Percentiles rank a stretch among this genome's conserved stretches.
These are phyloP conservation scores for Collybia mongolica DNA, from an alignment of 768 basidiomycete genomes.

Conservation along the genomic window DNA sequence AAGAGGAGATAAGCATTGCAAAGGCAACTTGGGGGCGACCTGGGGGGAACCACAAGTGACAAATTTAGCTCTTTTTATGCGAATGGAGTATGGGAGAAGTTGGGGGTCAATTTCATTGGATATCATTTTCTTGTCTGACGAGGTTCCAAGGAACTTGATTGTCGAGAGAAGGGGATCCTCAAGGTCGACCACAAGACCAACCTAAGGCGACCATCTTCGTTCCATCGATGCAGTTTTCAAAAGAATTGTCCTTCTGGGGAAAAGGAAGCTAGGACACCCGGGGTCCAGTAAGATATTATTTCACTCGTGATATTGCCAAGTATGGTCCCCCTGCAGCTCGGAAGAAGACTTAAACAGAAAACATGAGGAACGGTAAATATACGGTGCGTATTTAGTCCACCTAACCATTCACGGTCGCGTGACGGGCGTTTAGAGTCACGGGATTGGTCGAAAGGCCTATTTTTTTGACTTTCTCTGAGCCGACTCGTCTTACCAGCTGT, in stretches of 20 bases:
- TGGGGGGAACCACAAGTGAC: neutral
- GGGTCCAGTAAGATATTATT: neutral
- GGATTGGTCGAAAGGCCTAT: neutral
- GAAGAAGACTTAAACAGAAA: neutral
- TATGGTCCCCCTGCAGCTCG: neutral
- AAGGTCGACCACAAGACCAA: neutral
- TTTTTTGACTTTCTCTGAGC: neutral
- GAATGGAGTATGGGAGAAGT: neutral
- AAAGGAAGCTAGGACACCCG: neutral
- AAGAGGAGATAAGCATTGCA: neutral
- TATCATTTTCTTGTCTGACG: neutral
- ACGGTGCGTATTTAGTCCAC: neutral
- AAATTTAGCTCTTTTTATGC: neutral
- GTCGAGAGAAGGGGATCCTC: neutral
- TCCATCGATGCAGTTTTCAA: conserved; percentile 1
- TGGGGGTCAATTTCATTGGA: neutral
- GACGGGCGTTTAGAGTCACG: neutral
- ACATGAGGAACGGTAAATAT: neutral
- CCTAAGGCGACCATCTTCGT: neutral
- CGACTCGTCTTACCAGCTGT: too few relatives aligned
- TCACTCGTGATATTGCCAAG: neutral
- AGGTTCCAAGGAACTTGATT: neutral
- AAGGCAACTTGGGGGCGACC: neutral
- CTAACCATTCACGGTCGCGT: neutral
- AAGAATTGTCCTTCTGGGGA: neutral